A percentile compares a stretch with the other conserved stretches of the same genome.
phyloP scores from a whole-genome alignment of 2,329 filamentous ascomycete genomes.

The Diplodia sapinea region DNA sequence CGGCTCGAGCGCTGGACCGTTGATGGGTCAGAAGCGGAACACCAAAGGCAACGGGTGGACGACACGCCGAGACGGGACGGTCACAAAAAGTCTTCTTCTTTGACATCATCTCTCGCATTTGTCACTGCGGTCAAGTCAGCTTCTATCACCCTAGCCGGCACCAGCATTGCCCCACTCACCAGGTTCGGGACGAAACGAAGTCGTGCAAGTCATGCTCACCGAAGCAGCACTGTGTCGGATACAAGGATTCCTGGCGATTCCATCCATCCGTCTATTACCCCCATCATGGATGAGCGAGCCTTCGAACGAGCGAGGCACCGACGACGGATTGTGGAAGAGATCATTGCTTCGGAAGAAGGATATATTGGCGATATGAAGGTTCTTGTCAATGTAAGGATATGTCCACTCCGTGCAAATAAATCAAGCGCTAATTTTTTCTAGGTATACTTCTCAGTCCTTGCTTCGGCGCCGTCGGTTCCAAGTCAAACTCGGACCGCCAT shows the following conservation, averaged over 20 bases:
- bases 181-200: slow-evolving; percentile 55
- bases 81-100: slow-evolving; percentile 59
- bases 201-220: slow-evolving; percentile 60
- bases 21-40: slow-evolving; percentile 36
- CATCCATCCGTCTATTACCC: slow-evolving; percentile 51
- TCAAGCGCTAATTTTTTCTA: slow-evolving; percentile 5
- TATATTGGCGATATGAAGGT: slow-evolving; percentile 89
- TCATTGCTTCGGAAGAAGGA: slow-evolving; percentile 83
- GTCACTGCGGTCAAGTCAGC: slow-evolving; percentile 82
- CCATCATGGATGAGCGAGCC: slow-evolving; percentile 68
- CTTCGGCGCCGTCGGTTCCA: slow-evolving; percentile 71
- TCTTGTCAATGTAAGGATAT: slow-evolving; percentile 73
- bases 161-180: slow-evolving; percentile 70
- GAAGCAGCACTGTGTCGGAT: slow-evolving; percentile 63
- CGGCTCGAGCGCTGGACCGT: slow-evolving; percentile 46
- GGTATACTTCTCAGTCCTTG: slow-evolving; percentile 64
- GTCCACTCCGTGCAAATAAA: neutral
- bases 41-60: neutral
- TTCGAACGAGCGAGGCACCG: slow-evolving; percentile 75
- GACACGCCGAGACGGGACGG: slow-evolving; percentile 32
- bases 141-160: slow-evolving; percentile 75
- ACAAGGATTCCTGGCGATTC: slow-evolving; percentile 66
- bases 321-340: slow-evolving; percentile 80
- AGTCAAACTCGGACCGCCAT: slow-evolving; percentile 71
- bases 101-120: slow-evolving; percentile 77